Conservation (phyloP, 2,329 filamentous ascomycete species). For the Arthrobotrys pseudoclavata region DNA sequence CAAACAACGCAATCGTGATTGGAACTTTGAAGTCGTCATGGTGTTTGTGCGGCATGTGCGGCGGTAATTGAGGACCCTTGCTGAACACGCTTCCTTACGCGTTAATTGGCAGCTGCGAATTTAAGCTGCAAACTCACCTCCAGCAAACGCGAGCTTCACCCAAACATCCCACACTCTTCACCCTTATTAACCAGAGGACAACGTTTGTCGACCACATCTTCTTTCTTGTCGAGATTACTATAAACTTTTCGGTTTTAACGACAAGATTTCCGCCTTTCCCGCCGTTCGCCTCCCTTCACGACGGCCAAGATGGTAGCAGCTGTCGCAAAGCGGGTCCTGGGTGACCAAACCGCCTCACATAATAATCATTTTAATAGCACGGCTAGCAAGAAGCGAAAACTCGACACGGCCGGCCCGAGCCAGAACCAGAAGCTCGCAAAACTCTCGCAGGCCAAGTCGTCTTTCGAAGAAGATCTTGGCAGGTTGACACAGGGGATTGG, state of each 20-base stretch:
- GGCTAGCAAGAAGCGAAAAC: constrained; percentile 59
- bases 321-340: constrained; percentile 57
- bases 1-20: constrained; percentile 31
- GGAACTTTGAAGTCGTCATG: constrained; percentile 9
- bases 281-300: constrained; percentile 5
- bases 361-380: constrained; percentile 57
- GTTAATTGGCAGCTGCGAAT: constrained; percentile 19
- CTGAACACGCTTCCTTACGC: constrained; percentile 15
- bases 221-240: background rate
- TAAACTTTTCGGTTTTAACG: background rate
- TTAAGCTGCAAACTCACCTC: constrained; percentile 7
- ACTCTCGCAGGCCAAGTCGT: constrained; percentile 80
- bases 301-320: constrained; percentile 45
- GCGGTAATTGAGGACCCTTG: background rate
- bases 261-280: background rate
- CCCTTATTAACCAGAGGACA: background rate
- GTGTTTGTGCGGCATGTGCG: constrained; percentile 19
- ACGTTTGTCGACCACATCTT: background rate
- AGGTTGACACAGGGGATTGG: constrained; percentile 95
- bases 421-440: constrained; percentile 60
- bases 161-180: constrained; percentile 8
- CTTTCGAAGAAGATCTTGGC: constrained; percentile 95
- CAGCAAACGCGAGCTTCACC: constrained; percentile 21
- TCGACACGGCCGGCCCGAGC: constrained; percentile 65
- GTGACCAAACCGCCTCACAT: constrained; percentile 55